Evolutionary conservation across 179 eudicot species (phyloP).

Genomic region (Patellifolia procumbens): DNA sequence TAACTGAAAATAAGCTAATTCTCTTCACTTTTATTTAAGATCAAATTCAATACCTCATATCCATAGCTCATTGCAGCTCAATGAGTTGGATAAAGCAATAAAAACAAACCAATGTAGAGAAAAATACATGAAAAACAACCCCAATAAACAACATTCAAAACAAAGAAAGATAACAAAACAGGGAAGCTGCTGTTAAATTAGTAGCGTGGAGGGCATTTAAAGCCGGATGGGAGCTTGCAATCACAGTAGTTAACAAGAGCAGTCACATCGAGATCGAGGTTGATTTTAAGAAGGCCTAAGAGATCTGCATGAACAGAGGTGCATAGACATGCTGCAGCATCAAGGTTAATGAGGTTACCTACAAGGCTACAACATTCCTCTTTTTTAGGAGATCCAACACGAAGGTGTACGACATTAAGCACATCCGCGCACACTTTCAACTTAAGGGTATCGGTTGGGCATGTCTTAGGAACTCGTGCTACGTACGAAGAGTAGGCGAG

Average conservation of each 20-base stretch:
- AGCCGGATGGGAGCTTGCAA: slow-evolving; percentile 39
- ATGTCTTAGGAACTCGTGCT: slow-evolving; percentile 9
- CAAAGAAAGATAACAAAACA: no score
- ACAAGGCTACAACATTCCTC: slow-evolving; percentile 46
- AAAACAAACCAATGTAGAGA: no score
- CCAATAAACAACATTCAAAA: no score
- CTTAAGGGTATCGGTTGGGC: slow-evolving; percentile 54
- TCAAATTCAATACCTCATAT: no score
- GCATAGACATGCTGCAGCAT: slow-evolving; percentile 63
- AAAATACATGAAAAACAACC: no score
- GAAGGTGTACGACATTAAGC: slow-evolving; percentile 36
- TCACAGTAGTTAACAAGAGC: slow-evolving; percentile 54
- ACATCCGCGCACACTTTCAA: slow-evolving; percentile 51
- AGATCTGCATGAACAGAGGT: slow-evolving; percentile 51
- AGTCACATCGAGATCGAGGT: slow-evolving; percentile 47
- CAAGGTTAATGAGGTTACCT: slow-evolving; percentile 43
- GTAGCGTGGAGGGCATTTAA: slow-evolving; percentile 10
- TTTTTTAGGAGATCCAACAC: slow-evolving; percentile 39
- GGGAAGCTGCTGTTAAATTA: no score
- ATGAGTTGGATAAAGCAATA: no score
- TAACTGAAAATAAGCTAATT: no score
- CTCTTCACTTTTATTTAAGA: no score
- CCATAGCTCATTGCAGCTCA: no score
- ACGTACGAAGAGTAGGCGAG: neutral
- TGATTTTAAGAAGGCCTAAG: slow-evolving; percentile 42